Conservation (phyloP, 805 yeast genomes). For the Saccharomycopsis javanensis region DNA sequence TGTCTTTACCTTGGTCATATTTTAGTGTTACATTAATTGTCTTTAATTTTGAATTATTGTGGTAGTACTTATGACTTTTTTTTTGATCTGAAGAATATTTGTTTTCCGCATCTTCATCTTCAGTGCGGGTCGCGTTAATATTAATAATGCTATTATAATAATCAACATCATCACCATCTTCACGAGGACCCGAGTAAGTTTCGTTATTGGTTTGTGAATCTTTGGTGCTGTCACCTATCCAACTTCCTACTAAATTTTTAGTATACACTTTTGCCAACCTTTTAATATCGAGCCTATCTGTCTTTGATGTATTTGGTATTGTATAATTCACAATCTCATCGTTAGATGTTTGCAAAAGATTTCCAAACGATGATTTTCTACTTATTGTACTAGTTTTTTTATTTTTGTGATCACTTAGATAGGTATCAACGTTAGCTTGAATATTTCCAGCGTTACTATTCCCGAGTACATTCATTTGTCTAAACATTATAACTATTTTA, state of each 20-base stretch:
- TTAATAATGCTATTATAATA: background rate
- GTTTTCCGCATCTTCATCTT: background rate
- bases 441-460: background rate
- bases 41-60: background rate
- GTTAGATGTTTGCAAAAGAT: background rate
- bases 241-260: constrained; percentile 10
- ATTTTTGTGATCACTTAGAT: background rate
- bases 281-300: constrained; percentile 18
- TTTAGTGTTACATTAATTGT: background rate
- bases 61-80: background rate
- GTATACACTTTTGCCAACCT: constrained; percentile 19
- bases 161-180: background rate
- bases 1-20: background rate
- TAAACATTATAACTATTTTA: background rate
- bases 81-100: background rate
- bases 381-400: background rate
- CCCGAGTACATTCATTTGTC: background rate
- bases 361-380: constrained; percentile 1
- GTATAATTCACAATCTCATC: background rate
- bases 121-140: background rate
- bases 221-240: background rate
- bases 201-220: background rate
- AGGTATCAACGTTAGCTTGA: background rate
- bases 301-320: background rate
- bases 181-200: too few species aligned